Base-by-base conservation (phyloP, 371 early-diverging fungal genomes). In the Mucor irregularis region DNA sequence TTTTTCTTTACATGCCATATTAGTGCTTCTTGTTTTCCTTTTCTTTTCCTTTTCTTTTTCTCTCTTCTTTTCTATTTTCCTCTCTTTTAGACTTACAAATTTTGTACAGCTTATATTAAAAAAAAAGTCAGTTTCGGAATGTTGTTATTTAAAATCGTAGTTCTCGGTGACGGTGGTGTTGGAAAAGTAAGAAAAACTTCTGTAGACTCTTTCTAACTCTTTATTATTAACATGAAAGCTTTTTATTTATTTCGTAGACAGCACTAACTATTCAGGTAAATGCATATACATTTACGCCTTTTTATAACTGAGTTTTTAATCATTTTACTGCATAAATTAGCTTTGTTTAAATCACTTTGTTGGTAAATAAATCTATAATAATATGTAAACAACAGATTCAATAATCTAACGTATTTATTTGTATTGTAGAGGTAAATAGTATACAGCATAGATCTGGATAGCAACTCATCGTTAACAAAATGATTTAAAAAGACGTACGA, bases 281-380 rank as follows among this genome's bases (percentile, higher is more conserved):
- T 10, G 26, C n/a, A 49, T 16, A 47, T 14, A 10, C 10, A 34
- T 1, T 22, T 17, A 33, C 7, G 21, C 9, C 16, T 24, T 40
- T 19, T 17, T 17, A 46, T 19, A 46, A 47, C 25, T 33, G 4
- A 26, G 79, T 21, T 24, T 10, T 39, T 47, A 40, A 42, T 46
- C 25, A 24, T 24, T 29, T 43, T 44, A 44, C 40, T 49, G 28
- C 25, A 37, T 14, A 19, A 47, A 40, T 24, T 33, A 90, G 94
- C 63, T 94, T 90, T 76, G 92, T 49, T 62, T 86, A 42, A 87
- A 87, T 68, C 89, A 88, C 66, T 88, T 88, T 69, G 85, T 88
- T 43, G 88, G 82, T 83, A 69, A 64, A 44, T 48, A 30, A 31
- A 42, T 33, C 16, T 45, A 34, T 22, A n/a, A n/a, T n/a, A n/a